Conservation (phyloP, 331 rosid genomes). For the Spiraea crenata region DNA sequence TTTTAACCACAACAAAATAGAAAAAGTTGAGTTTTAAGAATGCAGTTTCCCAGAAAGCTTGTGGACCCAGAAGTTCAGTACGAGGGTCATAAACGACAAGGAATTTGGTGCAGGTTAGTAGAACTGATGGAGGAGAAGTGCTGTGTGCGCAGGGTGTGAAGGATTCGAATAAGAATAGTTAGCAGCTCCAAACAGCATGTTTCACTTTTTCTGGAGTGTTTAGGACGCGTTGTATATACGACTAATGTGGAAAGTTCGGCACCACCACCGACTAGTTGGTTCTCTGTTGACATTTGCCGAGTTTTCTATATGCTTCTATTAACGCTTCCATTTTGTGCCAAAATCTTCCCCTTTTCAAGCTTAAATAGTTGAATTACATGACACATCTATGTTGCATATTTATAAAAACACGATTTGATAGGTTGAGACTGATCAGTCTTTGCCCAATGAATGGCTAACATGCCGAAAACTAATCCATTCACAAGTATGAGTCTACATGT, state of each 20-base stretch:
- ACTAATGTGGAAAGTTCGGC: background rate
- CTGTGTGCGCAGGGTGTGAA: background rate
- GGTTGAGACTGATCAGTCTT: too few relatives aligned
- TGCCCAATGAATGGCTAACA: too few relatives aligned
- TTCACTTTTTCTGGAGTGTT: background rate
- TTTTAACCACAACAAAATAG: background rate
- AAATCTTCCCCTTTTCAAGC: background rate
- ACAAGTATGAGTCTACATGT: too few relatives aligned
- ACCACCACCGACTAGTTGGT: background rate
- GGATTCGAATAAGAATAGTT: background rate
- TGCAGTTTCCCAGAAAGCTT: background rate
- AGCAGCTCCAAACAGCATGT: background rate
- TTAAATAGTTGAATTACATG: background rate
- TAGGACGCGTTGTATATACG: background rate
- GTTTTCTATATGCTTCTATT: background rate
- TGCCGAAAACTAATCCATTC: too few relatives aligned
- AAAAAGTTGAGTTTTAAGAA: background rate
- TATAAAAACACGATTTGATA: too few relatives aligned
- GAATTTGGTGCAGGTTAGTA: constrained; percentile 17
- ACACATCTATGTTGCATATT: too few relatives aligned
- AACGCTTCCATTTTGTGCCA: background rate
- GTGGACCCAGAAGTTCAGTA: constrained; percentile 20
- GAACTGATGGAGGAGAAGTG: background rate
- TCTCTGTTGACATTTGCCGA: background rate
- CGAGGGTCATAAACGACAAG: constrained; percentile 34